Evolutionary conservation across 2,329 filamentous ascomycete species (phyloP), one percentile per base, ranked within the genome.

Genomic region (Fusarium drepaniforme): DNA sequence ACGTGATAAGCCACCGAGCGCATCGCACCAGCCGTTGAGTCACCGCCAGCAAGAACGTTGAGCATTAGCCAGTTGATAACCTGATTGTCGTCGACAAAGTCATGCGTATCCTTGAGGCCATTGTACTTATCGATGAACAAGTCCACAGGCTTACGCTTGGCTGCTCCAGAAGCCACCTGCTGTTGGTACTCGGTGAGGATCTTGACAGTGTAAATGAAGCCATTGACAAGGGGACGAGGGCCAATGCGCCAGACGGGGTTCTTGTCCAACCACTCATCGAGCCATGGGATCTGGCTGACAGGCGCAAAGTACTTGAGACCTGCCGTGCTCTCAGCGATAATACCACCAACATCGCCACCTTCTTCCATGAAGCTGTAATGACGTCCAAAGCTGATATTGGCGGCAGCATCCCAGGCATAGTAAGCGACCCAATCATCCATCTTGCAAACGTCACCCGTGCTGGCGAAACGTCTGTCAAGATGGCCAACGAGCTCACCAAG

Each of bases 381-480:
- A 0, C 66, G 67, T 0, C 75, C 70, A 18, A 77, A 77, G 8
- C 71, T 78, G n/a, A 77, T 61, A 0, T 77, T 77, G 1, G 75
- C 75, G 4, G 76, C 76, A 0, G 68, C 64, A 1, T 76, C 75
- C 67, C 76, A 77, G 0, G 75, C 75, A 0, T 78, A 77, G 37
- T 73, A 77, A 1, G 74, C 21, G 0, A 76, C 73, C 75, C 75
- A 77, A 5, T 77, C 75, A 21, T 77, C 76, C 64, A 77, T 64
- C 15, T 70, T 74, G 5, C 75, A 77, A 2, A 71, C 51, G 2
- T 56, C 28, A 0, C 66, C 71, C 0, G 71, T 65, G 4, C 25
- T 40, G 3, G 68, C 73, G 13, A 70, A 77, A 6, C 74, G 73
- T 3, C 46, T 61, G 12, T 77, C 67, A 0, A 77, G 13, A 9